Base-by-base conservation (phyloP, 345 rosid species). In the Aquilaria yunnanensis region DNA sequence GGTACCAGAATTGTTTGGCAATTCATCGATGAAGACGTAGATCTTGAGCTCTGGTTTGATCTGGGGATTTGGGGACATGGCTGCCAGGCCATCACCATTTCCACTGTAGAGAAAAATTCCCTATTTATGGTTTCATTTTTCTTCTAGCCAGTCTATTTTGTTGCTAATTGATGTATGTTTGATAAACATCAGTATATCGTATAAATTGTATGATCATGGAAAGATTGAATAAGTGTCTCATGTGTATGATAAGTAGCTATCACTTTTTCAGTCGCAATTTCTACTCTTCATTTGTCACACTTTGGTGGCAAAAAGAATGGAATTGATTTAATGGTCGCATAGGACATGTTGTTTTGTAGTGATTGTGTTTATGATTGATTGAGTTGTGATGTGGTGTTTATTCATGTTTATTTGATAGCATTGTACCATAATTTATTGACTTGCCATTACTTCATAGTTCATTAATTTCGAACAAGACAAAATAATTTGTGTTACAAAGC, bases 51-150 rank as follows among this genome's bases (percentile, higher is more conserved):
- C 83, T 5, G 83, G 77, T 54, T 57, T 78, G 47, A 72, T 78
- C 51, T 78, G 83, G 83, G 83, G 80, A 4, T 16, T 65, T 56
- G 83, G 83, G 11, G 83, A 78, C 59, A 63, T 78, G 32, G 69
- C 75, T 59, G 83, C 80, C 80, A 75, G 70, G 57, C 83, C 34
- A 70, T 78, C 43, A 67, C 79, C 30, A 49, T 52, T 31, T 63
- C 53, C 55, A 60, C 82, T 5, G 57, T 66, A 48, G 58, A 61
- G 56, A 66, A 61, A 34, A 53, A 61, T 37, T 51, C 3, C 32
- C 70, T 53, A n/a, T n/a, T 56, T 29, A 63, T 67, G 73, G 80
- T 78, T 10, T 23, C 45, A 37, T 52, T 11, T 46, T 59, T 47
- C 32, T 31, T 1, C 33, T 29, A 9, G 6, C 11, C 33, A n/a